A percentile compares a stretch with the other conserved stretches of the same genome.
Evolutionary conservation across 345 rosid species (phyloP).

Genomic region (Angophora floribunda): DNA sequence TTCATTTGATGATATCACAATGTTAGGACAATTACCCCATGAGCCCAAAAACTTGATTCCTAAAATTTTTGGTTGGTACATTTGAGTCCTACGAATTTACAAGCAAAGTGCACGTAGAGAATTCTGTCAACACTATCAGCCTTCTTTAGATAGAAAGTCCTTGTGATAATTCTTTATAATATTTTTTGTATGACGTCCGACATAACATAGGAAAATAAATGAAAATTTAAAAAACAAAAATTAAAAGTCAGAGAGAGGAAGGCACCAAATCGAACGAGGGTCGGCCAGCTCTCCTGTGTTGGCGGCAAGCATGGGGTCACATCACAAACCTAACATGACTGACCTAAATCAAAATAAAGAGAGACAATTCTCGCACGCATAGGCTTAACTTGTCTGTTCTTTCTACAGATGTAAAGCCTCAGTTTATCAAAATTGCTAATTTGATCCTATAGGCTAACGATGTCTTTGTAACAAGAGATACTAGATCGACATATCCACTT

Average conservation of each 20-base stretch:
- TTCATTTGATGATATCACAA: too few relatives aligned
- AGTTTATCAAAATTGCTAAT: neutral
- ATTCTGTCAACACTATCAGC: rapidly evolving
- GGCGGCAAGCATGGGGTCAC: neutral
- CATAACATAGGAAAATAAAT: neutral
- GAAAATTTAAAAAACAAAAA: neutral
- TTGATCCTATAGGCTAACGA: neutral
- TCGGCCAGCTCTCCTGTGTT: neutral
- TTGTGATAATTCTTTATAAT: neutral
- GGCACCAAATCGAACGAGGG: neutral
- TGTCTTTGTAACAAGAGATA: too few relatives aligned
- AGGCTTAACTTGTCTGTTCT: neutral
- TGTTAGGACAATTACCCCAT: neutral
- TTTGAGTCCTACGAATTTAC: neutral
- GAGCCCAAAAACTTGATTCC: neutral
- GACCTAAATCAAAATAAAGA: neutral
- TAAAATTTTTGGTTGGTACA: too few relatives aligned
- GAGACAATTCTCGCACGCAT: neutral
- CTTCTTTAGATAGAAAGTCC: neutral
- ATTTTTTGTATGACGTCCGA: neutral
- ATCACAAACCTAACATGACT: neutral
- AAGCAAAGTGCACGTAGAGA: neutral
- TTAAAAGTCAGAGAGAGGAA: neutral
- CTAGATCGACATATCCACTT: too few relatives aligned
- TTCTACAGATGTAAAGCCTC: neutral